Conservation (phyloP, 2,329 filamentous ascomycete species). For the Calonectria fujianensis region DNA sequence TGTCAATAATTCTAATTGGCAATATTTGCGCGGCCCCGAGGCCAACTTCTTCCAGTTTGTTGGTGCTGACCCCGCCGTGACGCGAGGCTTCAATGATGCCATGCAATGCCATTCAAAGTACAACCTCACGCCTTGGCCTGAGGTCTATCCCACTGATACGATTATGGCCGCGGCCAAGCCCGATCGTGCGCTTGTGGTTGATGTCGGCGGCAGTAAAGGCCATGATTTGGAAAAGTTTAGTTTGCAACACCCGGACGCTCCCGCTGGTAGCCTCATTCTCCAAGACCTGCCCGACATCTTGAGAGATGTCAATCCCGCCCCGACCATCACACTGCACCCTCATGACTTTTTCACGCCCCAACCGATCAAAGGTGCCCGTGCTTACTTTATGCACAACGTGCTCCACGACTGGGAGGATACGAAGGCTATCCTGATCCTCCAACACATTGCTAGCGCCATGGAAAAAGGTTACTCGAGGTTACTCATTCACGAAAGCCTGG, state of each 20-base stretch:
- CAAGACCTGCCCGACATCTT: conserved; percentile 60
- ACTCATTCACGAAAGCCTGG: conserved; percentile 61
- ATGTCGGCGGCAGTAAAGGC: conserved; percentile 61
- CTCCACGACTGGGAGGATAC: conserved; percentile 70
- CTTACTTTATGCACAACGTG: conserved; percentile 69
- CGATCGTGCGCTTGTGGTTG: conserved; percentile 57
- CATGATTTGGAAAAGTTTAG: conserved; percentile 61
- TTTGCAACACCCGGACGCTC: conserved; percentile 51
- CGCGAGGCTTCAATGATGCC: conserved; percentile 58
- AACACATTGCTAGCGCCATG: conserved; percentile 49
- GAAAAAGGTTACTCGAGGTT: conserved; percentile 60
- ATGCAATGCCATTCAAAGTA: conserved; percentile 63
- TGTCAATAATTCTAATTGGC: conserved; percentile 57
- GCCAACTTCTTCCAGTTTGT: conserved; percentile 59
- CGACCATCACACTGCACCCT: conserved; percentile 54
- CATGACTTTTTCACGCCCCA: conserved; percentile 63
- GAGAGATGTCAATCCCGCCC: conserved; percentile 48
- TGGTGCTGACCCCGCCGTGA: conserved; percentile 54
- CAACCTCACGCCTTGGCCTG: conserved; percentile 61
- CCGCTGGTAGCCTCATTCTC: conserved; percentile 57
- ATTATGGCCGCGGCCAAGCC: conserved; percentile 54
- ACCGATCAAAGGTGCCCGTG: conserved; percentile 62
- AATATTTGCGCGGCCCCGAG: conserved; percentile 54
- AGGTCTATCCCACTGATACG: conserved; percentile 59
- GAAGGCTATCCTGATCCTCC: conserved; percentile 59